Evolutionary conservation across 805 yeast genomes (phyloP).

Genomic region (Yamadazyma paraphyllophila): DNA sequence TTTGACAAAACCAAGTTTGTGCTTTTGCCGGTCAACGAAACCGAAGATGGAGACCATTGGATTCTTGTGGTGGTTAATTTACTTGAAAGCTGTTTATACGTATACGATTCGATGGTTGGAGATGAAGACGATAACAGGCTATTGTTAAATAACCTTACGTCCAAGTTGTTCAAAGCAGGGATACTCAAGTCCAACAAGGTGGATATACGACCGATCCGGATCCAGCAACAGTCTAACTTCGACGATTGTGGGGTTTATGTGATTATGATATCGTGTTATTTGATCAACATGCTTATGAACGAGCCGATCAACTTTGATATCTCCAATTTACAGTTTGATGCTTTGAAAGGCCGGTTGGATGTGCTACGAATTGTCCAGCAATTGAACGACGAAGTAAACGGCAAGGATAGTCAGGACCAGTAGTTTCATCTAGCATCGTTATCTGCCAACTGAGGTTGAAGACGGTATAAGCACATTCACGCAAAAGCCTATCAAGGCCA

Average conservation of each 20-base stretch:
- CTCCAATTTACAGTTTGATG: constrained; percentile 41
- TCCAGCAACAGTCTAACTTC: constrained; percentile 64
- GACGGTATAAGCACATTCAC: neutral
- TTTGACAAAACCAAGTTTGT: constrained; percentile 42
- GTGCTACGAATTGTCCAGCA: constrained; percentile 25
- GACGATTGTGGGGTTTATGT: constrained; percentile 62
- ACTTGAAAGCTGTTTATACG: constrained; percentile 45
- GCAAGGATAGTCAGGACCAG: neutral
- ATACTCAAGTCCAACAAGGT: constrained; percentile 16
- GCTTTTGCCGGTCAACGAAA: constrained; percentile 68
- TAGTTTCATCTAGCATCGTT: too few species aligned
- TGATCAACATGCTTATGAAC: constrained; percentile 25
- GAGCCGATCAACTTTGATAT: constrained; percentile 38
- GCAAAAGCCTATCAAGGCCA: too few species aligned
- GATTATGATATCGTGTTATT: constrained; percentile 39
- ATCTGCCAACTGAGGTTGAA: too few species aligned
- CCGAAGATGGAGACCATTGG: constrained; percentile 72
- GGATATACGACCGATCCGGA: constrained; percentile 19
- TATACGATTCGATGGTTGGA: constrained; percentile 59
- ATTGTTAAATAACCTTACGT: constrained; percentile 22
- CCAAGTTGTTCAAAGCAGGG: constrained; percentile 22
- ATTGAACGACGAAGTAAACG: constrained; percentile 1
- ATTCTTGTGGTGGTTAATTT: constrained; percentile 55
- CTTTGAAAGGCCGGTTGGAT: constrained; percentile 48
- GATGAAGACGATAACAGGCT: constrained; percentile 22